Evolutionary conservation across 2,329 filamentous ascomycete genomes (phyloP).

Genomic region (Dichotomopilus funicola): DNA sequence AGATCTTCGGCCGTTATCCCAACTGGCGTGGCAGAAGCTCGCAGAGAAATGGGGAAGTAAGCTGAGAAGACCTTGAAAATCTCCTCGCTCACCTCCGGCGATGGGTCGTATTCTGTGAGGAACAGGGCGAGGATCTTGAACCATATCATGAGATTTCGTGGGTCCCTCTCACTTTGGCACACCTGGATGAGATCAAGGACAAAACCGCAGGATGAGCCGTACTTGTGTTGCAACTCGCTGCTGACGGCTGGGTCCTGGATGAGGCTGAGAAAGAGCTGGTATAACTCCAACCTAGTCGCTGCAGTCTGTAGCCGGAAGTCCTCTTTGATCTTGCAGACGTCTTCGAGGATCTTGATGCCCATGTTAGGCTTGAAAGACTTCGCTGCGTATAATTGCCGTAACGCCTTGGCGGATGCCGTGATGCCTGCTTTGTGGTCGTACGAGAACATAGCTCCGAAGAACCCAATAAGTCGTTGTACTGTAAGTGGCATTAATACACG

Average conservation of each 20-base stretch:
- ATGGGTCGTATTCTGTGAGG: conserved; percentile 39
- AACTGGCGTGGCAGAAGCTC: conserved; percentile 42
- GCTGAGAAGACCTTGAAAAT: conserved; percentile 51
- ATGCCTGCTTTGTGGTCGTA: conserved; percentile 55
- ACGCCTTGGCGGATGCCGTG: conserved; percentile 45
- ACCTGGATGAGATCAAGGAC: conserved; percentile 44
- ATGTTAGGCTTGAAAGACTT: conserved; percentile 44
- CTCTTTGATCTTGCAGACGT: conserved; percentile 46
- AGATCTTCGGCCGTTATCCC: conserved; percentile 51
- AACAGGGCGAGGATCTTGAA: conserved; percentile 45
- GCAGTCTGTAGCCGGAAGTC: conserved; percentile 50
- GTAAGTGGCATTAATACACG: not conserved
- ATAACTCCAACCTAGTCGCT: conserved; percentile 46
- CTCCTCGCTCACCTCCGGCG: conserved; percentile 41
- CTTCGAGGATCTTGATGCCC: conserved; percentile 43
- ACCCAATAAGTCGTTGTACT: conserved; percentile 35
- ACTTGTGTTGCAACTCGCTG: conserved; percentile 39
- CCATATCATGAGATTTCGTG: conserved; percentile 51
- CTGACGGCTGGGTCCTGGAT: conserved; percentile 38
- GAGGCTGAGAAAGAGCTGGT: conserved; percentile 41
- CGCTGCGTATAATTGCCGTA: conserved; percentile 45
- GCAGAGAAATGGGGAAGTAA: conserved; percentile 55
- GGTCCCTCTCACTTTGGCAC: conserved; percentile 50
- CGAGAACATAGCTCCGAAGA: conserved; percentile 54
- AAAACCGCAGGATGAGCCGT: conserved; percentile 40